Evolutionary conservation across 2,329 filamentous ascomycete species (phyloP).

Genomic region (Colletotrichum lentis): DNA sequence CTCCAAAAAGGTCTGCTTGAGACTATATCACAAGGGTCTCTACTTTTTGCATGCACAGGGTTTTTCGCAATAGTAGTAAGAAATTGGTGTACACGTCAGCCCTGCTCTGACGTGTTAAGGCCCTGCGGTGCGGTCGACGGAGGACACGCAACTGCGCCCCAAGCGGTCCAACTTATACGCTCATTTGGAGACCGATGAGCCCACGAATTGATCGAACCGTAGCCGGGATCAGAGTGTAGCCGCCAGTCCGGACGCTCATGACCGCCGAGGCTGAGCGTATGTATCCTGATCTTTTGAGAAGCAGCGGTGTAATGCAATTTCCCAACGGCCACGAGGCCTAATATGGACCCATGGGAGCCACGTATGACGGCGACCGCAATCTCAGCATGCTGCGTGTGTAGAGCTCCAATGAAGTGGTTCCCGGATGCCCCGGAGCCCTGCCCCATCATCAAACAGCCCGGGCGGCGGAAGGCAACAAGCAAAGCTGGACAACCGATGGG

Average conservation of each 20-base stretch:
- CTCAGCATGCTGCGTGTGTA: slow-evolving; percentile 1
- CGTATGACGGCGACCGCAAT: slow-evolving; percentile 3
- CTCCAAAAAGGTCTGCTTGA: neutral
- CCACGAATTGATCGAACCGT: neutral
- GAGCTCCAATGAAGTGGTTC: neutral
- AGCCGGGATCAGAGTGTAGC: slow-evolving; percentile 4
- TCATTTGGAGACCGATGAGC: slow-evolving; percentile 7
- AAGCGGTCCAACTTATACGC: neutral
- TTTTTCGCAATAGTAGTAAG: too few relatives aligned
- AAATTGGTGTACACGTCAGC: slow-evolving; percentile 12
- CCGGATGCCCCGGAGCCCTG: slow-evolving; percentile 17
- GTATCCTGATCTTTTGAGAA: slow-evolving; percentile 1
- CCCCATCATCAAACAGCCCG: neutral
- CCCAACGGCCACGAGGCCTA: neutral
- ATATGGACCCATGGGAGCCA: neutral
- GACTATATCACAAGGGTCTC: neutral
- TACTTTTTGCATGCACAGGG: too few relatives aligned
- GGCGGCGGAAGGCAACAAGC: neutral
- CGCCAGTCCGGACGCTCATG: slow-evolving; percentile 16
- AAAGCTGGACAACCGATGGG: neutral
- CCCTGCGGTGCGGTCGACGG: neutral
- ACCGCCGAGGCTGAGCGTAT: slow-evolving; percentile 6
- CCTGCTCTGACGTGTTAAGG: slow-evolving; percentile 27
- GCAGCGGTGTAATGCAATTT: slow-evolving; percentile 32
- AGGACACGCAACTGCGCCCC: neutral